Evolutionary conservation across 2,329 filamentous ascomycete genomes (phyloP), one percentile per base, ranked within the genome.

Genomic region (Aspergillus sp.): DNA sequence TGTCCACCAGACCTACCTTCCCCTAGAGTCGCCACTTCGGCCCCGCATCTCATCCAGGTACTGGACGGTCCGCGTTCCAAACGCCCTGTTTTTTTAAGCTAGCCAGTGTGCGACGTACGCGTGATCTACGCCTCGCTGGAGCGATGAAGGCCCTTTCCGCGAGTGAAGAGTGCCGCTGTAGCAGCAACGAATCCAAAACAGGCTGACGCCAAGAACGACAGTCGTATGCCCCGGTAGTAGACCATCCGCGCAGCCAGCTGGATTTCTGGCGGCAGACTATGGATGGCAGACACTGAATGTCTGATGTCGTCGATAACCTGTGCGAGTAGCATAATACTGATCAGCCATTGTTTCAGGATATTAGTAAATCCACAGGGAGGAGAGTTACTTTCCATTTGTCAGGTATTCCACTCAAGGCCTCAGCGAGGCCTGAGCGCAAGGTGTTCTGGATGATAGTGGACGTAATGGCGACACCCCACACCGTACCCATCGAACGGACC

Each of bases 361-460:
- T 17, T 25, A 25, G 15, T 13, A 54, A 17, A 44, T 27, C n/a
- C n/a, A 54, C 59, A 15, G 60, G 64, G 63, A 67, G 62, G 66
- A 63, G 59, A 70, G 79, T 65, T 83, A 87, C 85, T 78, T 78
- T 81, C 74, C 79, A 81, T 80, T 86, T 87, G 64, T 87, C 78
- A 62, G 83, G 78, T 70, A 87, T 75, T 70, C 80, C 82, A 68
- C 75, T 79, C 71, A 88, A 75, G 64, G 81, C 84, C 62, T 77
- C 73, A 5, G 83, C 82, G 25, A 89, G 77, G 62, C 80, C 78
- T 65, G 80, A 74, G 66, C 79, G 84, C 64, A 89, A 78, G 58
- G 83, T 84, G 59, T 85, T 88, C 72, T 89, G 86, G 36, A 87
- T 79, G 48, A 89, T 85, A 6, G 86, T 82, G 8, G 86, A 86